Evolutionary conservation across 768 basidiomycete genomes (phyloP).

Genomic region (Leccinum subgranulosum): DNA sequence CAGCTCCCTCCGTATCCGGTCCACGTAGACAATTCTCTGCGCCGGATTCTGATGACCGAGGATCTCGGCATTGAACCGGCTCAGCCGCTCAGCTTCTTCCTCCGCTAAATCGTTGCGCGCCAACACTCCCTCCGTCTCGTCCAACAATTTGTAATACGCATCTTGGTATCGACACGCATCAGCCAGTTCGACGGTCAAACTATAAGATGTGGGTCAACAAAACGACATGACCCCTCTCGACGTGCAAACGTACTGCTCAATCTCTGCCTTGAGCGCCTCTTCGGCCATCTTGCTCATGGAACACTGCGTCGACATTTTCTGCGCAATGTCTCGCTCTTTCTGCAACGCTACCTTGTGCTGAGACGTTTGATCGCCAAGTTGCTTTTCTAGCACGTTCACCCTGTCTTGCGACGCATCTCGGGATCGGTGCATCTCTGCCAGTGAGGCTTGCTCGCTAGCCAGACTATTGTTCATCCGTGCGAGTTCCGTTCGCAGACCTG

Average conservation of each 20-base stretch:
- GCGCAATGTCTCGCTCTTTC: slow-evolving; percentile 45
- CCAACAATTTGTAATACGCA: slow-evolving; percentile 62
- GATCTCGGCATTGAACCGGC: slow-evolving; percentile 82
- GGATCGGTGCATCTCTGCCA: slow-evolving; percentile 12
- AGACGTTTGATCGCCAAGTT: slow-evolving; percentile 30
- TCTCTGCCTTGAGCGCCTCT: slow-evolving; percentile 62
- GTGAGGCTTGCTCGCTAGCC: slow-evolving; percentile 20
- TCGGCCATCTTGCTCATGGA: slow-evolving; percentile 63
- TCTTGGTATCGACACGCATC: slow-evolving; percentile 66
- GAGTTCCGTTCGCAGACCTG: slow-evolving; percentile 39
- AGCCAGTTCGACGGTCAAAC: slow-evolving; percentile 49
- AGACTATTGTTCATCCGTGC: slow-evolving; percentile 18
- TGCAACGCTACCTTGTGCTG: slow-evolving; percentile 37
- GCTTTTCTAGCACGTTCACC: slow-evolving; percentile 24
- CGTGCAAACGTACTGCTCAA: slow-evolving; percentile 53
- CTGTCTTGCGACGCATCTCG: slow-evolving; percentile 29
- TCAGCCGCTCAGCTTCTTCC: slow-evolving; percentile 71
- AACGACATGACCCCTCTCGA: no score
- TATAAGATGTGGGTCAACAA: slow-evolving; percentile 17
- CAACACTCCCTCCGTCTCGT: slow-evolving; percentile 62
- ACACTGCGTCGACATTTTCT: slow-evolving; percentile 47
- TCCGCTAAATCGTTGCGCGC: slow-evolving; percentile 75
- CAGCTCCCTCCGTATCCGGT: slow-evolving; percentile 75
- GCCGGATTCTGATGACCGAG: slow-evolving; percentile 80
- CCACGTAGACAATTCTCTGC: slow-evolving; percentile 85